A percentile compares a stretch with the other conserved stretches of the same genome.
These are phyloP conservation scores for Rossbeevera mucosa DNA, from an alignment of 768 basidiomycete genomes.

Conservation along the genomic window DNA sequence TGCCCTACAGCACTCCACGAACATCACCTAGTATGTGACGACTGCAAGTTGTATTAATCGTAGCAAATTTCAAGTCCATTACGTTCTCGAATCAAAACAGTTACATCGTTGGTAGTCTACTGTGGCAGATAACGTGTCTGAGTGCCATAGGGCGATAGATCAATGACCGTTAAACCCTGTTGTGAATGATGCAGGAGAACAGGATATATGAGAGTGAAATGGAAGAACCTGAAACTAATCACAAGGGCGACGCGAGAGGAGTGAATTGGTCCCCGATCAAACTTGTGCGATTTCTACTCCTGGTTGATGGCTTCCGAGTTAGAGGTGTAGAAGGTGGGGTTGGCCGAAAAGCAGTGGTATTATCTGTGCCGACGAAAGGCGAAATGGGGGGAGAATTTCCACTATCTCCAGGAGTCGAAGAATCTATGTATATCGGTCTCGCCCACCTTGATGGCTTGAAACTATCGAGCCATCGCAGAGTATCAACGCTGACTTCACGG, in stretches of 20 bases:
- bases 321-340: constrained; percentile 44
- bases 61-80: background rate
- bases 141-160: background rate
- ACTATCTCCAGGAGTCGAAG: constrained; percentile 32
- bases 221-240: background rate
- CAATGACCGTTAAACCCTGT: background rate
- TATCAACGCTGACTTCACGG: constrained; percentile 55
- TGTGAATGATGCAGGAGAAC: background rate
- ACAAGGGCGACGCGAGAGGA: constrained; percentile 16
- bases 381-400: constrained; percentile 24
- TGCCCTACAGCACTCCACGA: background rate
- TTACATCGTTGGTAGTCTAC: constrained; percentile 6
- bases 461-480: constrained; percentile 70
- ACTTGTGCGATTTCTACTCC: constrained; percentile 53
- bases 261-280: constrained; percentile 31
- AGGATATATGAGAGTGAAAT: constrained; percentile 4
- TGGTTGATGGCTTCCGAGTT: constrained; percentile 60
- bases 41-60: background rate
- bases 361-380: constrained; percentile 29
- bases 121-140: constrained; percentile 1
- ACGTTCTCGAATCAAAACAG: background rate
- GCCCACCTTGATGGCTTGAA: constrained; percentile 54
- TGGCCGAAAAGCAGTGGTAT: constrained; percentile 33
- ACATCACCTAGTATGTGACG: background rate
- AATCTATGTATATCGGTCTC: constrained; percentile 33